These are phyloP conservation scores for Pythium sp. DNA, from an alignment of 352 stramenopile species.

Conservation along the genomic window DNA sequence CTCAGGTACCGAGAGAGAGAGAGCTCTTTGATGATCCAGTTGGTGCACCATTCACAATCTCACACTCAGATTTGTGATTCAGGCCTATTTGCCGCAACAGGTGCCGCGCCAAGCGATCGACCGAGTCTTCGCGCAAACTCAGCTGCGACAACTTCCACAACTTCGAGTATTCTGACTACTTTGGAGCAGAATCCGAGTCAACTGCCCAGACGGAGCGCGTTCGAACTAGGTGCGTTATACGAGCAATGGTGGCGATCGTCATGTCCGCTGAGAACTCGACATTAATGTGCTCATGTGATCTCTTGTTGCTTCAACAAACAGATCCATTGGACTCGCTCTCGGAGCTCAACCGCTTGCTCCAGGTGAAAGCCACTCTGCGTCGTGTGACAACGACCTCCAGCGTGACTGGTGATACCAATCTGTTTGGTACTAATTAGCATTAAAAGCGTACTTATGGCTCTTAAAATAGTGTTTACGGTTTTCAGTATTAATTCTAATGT, in stretches of 20 bases:
- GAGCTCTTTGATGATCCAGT: background rate
- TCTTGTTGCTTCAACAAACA: background rate
- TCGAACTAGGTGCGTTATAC: constrained; percentile 24
- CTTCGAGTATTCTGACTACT: constrained; percentile 10
- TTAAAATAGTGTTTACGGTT: too few species aligned
- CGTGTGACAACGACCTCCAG: constrained; percentile 18
- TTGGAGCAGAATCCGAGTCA: constrained; percentile 9
- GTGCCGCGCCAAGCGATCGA: background rate
- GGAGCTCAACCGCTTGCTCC: constrained; percentile 52
- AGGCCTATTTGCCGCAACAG: background rate
- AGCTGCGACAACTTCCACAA: background rate
- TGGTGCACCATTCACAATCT: background rate
- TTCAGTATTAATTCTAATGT: too few species aligned
- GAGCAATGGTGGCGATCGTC: background rate
- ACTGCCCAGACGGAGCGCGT: constrained; percentile 6
- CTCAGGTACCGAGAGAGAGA: constrained; percentile 1
- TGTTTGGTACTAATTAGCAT: background rate
- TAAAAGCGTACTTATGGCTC: too few species aligned
- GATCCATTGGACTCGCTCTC: constrained; percentile 52
- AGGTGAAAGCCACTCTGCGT: constrained; percentile 49
- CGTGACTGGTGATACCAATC: background rate
- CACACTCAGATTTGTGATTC: background rate
- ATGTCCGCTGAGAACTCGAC: background rate
- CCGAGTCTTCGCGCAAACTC: background rate
- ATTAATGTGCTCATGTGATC: background rate